A percentile compares a stretch with the other conserved stretches of the same genome.
phyloP scores from a whole-genome alignment of 2,329 filamentous ascomycete species.

The Neofusicoccum kwambonambiense region DNA sequence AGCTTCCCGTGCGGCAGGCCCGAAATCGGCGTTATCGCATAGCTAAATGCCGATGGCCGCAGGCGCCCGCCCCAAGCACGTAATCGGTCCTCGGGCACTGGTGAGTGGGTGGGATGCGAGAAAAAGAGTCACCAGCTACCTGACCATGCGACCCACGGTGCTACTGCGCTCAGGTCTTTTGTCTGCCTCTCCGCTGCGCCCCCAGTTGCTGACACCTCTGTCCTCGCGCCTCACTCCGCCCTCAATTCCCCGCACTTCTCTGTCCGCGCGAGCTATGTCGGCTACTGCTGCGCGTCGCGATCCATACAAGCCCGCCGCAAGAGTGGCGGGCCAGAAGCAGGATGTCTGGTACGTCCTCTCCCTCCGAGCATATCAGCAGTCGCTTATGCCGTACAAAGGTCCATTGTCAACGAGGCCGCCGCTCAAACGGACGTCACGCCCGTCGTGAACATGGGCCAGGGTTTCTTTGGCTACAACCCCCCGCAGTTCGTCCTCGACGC shows the following conservation, averaged over 20 bases:
- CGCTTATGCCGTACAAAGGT: slow-evolving; percentile 41
- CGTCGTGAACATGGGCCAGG: slow-evolving; percentile 69
- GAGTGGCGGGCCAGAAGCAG: slow-evolving; percentile 55
- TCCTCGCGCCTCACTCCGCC: neutral
- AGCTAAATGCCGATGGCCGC: neutral
- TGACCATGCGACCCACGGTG: neutral
- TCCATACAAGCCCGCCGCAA: slow-evolving; percentile 53
- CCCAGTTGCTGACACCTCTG: neutral
- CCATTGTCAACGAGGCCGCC: slow-evolving; percentile 67
- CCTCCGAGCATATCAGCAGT: neutral
- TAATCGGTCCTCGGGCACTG: slow-evolving; percentile 3
- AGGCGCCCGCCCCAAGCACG: slow-evolving; percentile 1
- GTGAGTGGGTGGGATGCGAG: neutral
- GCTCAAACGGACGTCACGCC: slow-evolving; percentile 63
- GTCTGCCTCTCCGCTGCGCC: neutral
- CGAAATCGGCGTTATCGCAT: neutral
- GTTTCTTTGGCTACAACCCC: slow-evolving; percentile 91
- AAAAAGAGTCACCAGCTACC: slow-evolving; percentile 4
- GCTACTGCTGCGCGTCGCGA: slow-evolving; percentile 34
- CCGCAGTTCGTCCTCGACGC: slow-evolving; percentile 87
- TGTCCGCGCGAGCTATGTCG: slow-evolving; percentile 34
- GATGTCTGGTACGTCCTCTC: slow-evolving; percentile 54
- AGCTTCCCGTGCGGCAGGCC: neutral
- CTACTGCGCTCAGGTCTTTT: neutral
- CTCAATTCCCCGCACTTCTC: slow-evolving; percentile 2